Base-by-base conservation (phyloP, 768 basidiomycete genomes). In the Pleurotus ostreatus region DNA sequence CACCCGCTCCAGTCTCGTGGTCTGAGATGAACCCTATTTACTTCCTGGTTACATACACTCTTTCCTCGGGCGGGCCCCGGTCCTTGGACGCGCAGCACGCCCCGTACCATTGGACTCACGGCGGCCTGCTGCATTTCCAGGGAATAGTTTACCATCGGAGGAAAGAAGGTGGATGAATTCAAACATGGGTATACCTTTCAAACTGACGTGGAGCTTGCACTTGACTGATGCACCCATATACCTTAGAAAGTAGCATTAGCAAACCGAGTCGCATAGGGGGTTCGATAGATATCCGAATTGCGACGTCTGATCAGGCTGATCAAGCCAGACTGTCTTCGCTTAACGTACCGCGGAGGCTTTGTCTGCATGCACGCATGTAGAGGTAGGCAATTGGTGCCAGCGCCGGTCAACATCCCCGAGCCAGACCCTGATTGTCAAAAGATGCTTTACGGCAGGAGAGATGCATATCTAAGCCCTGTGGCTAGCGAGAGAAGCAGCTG, bases 331-430 rank as follows among this genome's bases (percentile, higher is more conserved):
- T 16, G 41, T 22, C 41, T 16, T 34, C 30, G 30, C 30, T 34
- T 34, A 34, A 34, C 30, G 30, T 34, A 34, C 30, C 9, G 30
- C 30, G 30, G 30, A 11, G 30, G 30, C 30, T 34, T 34, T 34
- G 30, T 34, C 30, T 34, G 30, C 30, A 34, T 34, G 30, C 30
- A 34, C 30, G 30, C 30, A 34, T 49, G 22, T 49, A 34, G 48
- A 26, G 39, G 20, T n/a, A 25, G 34, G 20, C 30, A 37, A 34
- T 16, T 53, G 22, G 15, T 41, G n/a, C 37, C 51, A 22, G 18
- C 39, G 22, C 51, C 51, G 51, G 51, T 41, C 51, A 18, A 41
- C 51, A 53, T 53, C 51, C 51, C 51, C 51, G 39, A 53, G n/a
- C 20, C 34, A 25, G 15, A 37, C 51, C 39, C 38, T 53, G 25